Evolutionary conservation across 345 rosid species (phyloP).

Genomic region (Citrus medica): DNA sequence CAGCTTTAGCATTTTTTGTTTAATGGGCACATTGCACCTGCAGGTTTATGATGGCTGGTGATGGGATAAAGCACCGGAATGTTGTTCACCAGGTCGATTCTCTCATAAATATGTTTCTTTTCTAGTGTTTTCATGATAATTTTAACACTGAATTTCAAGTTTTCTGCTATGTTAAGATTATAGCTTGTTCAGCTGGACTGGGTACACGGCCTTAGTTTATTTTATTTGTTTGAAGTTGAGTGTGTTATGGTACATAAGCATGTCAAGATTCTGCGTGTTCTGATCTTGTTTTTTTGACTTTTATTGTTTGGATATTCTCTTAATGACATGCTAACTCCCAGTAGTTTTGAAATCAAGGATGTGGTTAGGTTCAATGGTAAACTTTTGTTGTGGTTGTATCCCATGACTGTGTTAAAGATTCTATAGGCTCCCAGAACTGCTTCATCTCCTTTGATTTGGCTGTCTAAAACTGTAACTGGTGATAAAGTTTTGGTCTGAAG

Average conservation of each 20-base stretch:
- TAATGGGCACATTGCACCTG: slow-evolving; percentile 2
- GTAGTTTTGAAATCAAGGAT: neutral
- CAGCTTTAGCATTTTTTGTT: neutral
- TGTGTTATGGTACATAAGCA: neutral
- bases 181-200: neutral
- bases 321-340: neutral
- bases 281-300: neutral
- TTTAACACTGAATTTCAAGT: neutral
- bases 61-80: slow-evolving; percentile 64
- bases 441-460: neutral
- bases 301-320: neutral
- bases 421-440: no score
- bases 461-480: neutral
- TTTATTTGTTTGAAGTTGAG: neutral
- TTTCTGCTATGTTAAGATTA: neutral
- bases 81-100: slow-evolving; percentile 53
- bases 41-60: slow-evolving; percentile 93
- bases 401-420: neutral
- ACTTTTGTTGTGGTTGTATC: neutral
- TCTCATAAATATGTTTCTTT: slow-evolving; percentile 4
- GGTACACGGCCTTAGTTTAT: neutral
- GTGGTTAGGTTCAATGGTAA: neutral
- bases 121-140: neutral
- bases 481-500: neutral
- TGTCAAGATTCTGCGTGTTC: neutral